Conservation (phyloP, 148 eudicot genomes). For the Rhododendron henanense region DNA sequence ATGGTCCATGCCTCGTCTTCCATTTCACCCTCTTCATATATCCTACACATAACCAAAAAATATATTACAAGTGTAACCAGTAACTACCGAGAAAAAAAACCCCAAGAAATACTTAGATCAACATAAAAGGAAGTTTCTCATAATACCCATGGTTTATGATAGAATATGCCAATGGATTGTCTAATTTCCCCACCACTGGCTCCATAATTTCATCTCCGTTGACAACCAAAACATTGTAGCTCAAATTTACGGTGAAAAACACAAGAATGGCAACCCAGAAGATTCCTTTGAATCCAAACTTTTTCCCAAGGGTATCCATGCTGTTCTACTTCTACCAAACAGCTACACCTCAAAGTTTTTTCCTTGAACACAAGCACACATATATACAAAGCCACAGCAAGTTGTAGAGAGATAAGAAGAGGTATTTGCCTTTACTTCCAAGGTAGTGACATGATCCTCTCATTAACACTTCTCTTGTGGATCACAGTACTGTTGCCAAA, state of each 20-base stretch:
- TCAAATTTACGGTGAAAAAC: neutral
- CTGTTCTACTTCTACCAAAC: neutral
- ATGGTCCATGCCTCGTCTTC: slow-evolving; percentile 63
- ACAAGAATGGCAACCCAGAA: slow-evolving; percentile 17
- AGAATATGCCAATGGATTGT: neutral
- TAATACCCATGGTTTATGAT: slow-evolving; percentile 8
- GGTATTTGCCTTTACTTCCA: neutral
- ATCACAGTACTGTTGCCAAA: neutral
- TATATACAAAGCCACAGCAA: neutral
- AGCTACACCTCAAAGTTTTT: neutral
- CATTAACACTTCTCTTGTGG: neutral
- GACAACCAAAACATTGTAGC: neutral
- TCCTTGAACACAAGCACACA: neutral
- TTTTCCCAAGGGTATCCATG: slow-evolving; percentile 15
- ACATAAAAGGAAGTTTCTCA: neutral
- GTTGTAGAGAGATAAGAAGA: neutral
- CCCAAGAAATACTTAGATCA: neutral
- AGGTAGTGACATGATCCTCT: neutral
- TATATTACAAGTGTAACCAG: neutral
- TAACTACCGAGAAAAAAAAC: too few species aligned
- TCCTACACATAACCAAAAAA: slow-evolving; percentile 9
- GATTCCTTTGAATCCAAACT: neutral
- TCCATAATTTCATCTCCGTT: slow-evolving; percentile 10
- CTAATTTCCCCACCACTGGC: slow-evolving; percentile 4
- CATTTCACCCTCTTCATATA: slow-evolving; percentile 16